These are phyloP conservation scores for Globisporangium abappressorium DNA, from an alignment of 352 stramenopile species.

Conservation along the genomic window DNA sequence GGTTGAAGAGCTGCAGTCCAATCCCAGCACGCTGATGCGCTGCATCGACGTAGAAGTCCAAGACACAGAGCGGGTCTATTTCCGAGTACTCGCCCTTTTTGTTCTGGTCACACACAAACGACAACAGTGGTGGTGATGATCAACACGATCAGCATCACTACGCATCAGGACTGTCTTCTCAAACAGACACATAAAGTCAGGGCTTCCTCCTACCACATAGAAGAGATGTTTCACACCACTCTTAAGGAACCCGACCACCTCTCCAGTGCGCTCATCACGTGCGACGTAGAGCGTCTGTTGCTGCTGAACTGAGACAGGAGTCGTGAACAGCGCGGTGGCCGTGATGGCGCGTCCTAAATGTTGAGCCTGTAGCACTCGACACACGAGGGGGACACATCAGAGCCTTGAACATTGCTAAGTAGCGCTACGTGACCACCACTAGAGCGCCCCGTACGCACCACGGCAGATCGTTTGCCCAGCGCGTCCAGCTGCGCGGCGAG, in stretches of 20 bases:
- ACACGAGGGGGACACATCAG: neutral
- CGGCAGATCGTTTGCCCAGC: slow-evolving; percentile 42
- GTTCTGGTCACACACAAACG: slow-evolving; percentile 26
- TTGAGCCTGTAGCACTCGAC: slow-evolving; percentile 41
- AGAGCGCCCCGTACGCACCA: slow-evolving; percentile 21
- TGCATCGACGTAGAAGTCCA: slow-evolving; percentile 78
- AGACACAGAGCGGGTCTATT: slow-evolving; percentile 69
- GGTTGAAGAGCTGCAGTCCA: slow-evolving; percentile 59
- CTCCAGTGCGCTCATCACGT: slow-evolving; percentile 9
- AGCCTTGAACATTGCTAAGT: neutral
- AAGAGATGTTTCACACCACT: slow-evolving; percentile 69
- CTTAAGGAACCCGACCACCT: slow-evolving; percentile 59
- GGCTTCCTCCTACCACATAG: slow-evolving; percentile 44
- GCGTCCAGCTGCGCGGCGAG: slow-evolving; percentile 34
- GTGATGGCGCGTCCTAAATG: slow-evolving; percentile 62
- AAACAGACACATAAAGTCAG: neutral
- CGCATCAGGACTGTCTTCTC: neutral
- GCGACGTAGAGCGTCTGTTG: slow-evolving; percentile 45
- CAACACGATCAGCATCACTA: neutral
- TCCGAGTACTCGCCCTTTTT: slow-evolving; percentile 59
- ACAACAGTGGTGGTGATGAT: neutral
- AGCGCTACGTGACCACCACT: neutral
- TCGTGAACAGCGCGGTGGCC: slow-evolving; percentile 37
- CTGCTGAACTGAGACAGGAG: slow-evolving; percentile 19
- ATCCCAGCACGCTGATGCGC: slow-evolving; percentile 54